These are phyloP conservation scores for Purshia tridentata DNA, from an alignment of 306 rosid genomes.

Conservation along the genomic window DNA sequence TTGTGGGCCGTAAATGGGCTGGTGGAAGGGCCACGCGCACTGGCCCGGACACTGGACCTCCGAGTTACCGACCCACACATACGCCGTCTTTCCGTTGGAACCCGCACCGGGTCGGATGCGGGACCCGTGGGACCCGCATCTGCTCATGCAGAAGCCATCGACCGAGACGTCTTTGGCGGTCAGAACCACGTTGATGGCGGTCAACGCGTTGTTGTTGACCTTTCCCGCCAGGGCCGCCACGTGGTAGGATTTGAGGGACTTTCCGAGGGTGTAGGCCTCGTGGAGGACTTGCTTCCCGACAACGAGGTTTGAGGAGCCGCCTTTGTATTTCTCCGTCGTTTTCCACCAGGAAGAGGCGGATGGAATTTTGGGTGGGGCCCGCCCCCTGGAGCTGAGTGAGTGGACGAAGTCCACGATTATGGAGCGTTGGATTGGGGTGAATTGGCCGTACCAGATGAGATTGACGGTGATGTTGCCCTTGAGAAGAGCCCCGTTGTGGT, in stretches of 20 bases:
- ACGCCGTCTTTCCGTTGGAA: conserved; percentile 60
- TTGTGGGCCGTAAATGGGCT: conserved; percentile 89
- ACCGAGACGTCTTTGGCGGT: conserved; percentile 78
- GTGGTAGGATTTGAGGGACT: conserved; percentile 39
- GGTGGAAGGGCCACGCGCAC: conserved; percentile 98
- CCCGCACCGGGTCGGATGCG: conserved; percentile 49
- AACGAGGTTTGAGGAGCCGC: conserved; percentile 57
- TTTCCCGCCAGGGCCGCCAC: conserved; percentile 46
- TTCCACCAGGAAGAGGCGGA: conserved; percentile 81
- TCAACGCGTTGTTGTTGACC: conserved; percentile 39
- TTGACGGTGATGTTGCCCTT: conserved; percentile 79
- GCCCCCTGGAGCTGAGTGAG: conserved; percentile 36
- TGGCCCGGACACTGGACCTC: conserved; percentile 82
- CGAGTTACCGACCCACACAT: conserved; percentile 85
- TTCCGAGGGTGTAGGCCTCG: conserved; percentile 63
- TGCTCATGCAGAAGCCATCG: conserved; percentile 61
- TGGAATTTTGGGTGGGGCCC: conserved; percentile 27
- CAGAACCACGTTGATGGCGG: conserved; percentile 57
- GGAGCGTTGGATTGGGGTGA: conserved; percentile 75
- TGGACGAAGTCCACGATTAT: conserved; percentile 69
- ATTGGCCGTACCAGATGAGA: conserved; percentile 79
- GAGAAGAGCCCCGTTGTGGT: conserved; percentile 82
- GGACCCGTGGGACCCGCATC: no score
- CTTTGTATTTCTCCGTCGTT: conserved; percentile 69
- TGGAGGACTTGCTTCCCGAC: conserved; percentile 65